Evolutionary conservation across 2,329 filamentous ascomycete species (phyloP).

Genomic region (Pseudocercospora vitis): DNA sequence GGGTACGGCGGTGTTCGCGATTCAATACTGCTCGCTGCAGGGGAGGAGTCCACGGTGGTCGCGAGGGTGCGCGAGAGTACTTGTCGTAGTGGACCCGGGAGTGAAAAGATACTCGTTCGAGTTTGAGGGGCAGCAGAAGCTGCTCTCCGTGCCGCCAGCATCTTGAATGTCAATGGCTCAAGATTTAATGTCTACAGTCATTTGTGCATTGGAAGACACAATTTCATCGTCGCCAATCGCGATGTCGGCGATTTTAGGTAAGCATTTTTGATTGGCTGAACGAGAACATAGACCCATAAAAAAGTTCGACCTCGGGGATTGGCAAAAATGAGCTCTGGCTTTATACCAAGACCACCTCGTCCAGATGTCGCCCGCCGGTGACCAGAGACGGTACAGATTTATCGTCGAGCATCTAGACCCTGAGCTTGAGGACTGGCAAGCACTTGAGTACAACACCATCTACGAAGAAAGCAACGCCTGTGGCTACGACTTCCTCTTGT

Average conservation of each 20-base stretch:
- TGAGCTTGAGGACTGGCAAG: slow-evolving; percentile 90
- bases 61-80: slow-evolving; percentile 35
- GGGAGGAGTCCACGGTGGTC: slow-evolving; percentile 29
- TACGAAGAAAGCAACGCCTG: slow-evolving; percentile 72
- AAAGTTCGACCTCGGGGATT: not conserved
- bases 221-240: not conserved
- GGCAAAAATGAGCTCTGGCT: not conserved
- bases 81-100: slow-evolving; percentile 28
- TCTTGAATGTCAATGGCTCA: slow-evolving; percentile 24
- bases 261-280: not conserved
- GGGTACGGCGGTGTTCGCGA: slow-evolving; percentile 74
- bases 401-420: slow-evolving; percentile 96
- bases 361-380: slow-evolving; percentile 9
- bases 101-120: slow-evolving; percentile 15
- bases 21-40: slow-evolving; percentile 39
- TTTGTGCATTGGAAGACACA: not conserved
- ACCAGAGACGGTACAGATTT: slow-evolving; percentile 60
- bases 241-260: not conserved
- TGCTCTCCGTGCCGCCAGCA: slow-evolving; percentile 31
- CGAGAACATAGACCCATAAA: not conserved
- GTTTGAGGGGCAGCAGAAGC: slow-evolving; percentile 19
- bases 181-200: not conserved
- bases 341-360: not conserved
- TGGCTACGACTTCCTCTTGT: slow-evolving; percentile 51
- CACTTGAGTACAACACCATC: slow-evolving; percentile 87